Conservation (phyloP, 2,329 filamentous ascomycete species). For the Aureobasidium sp. region DNA sequence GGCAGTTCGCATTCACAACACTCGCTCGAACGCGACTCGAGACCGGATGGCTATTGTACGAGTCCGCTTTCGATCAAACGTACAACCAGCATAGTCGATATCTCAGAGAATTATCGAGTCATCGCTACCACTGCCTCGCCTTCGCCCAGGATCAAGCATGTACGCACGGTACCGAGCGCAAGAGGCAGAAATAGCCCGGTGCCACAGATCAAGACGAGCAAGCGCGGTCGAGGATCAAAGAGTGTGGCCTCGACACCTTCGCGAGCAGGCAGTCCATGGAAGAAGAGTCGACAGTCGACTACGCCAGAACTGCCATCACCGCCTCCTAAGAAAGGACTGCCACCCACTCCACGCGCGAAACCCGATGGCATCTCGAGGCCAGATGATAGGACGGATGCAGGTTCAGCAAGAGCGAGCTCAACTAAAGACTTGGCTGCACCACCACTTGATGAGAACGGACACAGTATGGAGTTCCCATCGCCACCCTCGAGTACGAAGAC, state of each 20-base stretch:
- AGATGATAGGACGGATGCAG: background rate
- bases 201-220: conserved; percentile 8
- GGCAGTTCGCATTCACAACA: background rate
- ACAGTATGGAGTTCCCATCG: conserved; percentile 1
- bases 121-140: conserved; percentile 4
- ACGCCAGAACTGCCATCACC: conserved; percentile 24
- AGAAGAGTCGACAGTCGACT: background rate
- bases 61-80: conserved; percentile 8
- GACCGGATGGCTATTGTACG: background rate
- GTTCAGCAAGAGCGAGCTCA: background rate
- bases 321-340: conserved; percentile 26
- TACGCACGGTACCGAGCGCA: background rate
- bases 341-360: conserved; percentile 23
- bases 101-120: conserved; percentile 6
- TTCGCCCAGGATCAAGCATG: conserved; percentile 4
- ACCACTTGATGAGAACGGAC: background rate
- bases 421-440: conserved; percentile 11
- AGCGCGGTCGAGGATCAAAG: conserved; percentile 1
- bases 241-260: background rate
- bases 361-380: background rate
- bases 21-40: background rate
- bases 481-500: conserved; percentile 14
- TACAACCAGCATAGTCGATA: background rate
- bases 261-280: conserved; percentile 6
- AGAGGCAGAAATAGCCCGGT: conserved; percentile 5